These are phyloP conservation scores for Neofusicoccum kwambonambiense DNA, from an alignment of 2,329 filamentous ascomycete species.

Conservation along the genomic window DNA sequence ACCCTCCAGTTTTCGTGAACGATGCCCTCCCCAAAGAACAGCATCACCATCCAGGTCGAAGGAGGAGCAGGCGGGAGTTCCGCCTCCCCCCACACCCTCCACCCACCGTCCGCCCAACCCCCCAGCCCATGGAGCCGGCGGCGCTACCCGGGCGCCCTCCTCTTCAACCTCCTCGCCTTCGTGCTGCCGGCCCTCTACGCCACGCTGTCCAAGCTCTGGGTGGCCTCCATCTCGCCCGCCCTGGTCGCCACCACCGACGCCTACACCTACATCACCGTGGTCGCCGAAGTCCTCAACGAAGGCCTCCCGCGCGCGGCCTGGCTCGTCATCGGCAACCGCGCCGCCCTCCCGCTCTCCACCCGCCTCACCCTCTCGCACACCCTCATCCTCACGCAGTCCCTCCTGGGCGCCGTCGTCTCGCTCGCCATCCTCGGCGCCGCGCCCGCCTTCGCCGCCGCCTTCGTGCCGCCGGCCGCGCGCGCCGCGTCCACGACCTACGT, in stretches of 20 bases:
- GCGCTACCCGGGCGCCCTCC: conserved; percentile 55
- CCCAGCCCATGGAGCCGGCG: background rate
- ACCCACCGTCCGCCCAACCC: background rate
- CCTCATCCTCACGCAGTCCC: conserved; percentile 52
- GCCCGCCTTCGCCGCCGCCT: conserved; percentile 56
- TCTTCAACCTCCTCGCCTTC: conserved; percentile 64
- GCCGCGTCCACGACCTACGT: conserved; percentile 61
- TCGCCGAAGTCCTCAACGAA: conserved; percentile 71
- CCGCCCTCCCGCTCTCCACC: conserved; percentile 46
- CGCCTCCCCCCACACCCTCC: background rate
- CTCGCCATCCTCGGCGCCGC: conserved; percentile 58
- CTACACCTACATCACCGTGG: conserved; percentile 68
- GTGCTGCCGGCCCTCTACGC: conserved; percentile 65
- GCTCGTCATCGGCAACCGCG: conserved; percentile 65
- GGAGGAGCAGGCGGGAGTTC: background rate
- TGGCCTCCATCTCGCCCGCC: conserved; percentile 63
- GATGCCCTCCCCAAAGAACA: background rate
- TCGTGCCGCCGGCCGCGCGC: conserved; percentile 62
- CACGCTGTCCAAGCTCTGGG: conserved; percentile 70
- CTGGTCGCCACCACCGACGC: conserved; percentile 63
- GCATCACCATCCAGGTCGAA: background rate
- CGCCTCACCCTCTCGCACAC: conserved; percentile 63
- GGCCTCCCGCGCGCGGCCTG: conserved; percentile 68
- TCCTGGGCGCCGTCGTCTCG: conserved; percentile 60
- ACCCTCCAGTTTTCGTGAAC: background rate